Conservation (phyloP, 768 basidiomycete genomes). For the Sarcodon aspratus region DNA sequence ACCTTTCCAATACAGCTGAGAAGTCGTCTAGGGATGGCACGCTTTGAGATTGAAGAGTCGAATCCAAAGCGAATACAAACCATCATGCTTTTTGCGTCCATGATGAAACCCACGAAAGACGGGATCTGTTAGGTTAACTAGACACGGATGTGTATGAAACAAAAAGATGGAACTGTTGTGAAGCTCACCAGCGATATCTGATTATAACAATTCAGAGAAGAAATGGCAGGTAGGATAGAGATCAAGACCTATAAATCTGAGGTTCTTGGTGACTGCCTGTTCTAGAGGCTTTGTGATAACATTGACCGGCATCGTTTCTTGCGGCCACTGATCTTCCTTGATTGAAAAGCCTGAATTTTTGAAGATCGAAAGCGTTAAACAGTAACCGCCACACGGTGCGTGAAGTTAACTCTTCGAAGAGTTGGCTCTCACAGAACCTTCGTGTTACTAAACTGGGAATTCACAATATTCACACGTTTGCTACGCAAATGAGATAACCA, state of each 20-base stretch:
- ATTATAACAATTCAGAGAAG: background rate
- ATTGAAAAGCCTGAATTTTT: too few relatives aligned
- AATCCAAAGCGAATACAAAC: slow-evolving; percentile 14
- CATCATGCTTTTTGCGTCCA: slow-evolving; percentile 38
- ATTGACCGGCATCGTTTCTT: slow-evolving; percentile 15
- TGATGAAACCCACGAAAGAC: slow-evolving; percentile 42
- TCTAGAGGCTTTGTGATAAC: slow-evolving; percentile 11
- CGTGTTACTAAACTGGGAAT: too few relatives aligned
- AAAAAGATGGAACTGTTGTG: background rate
- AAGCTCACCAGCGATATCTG: slow-evolving; percentile 29
- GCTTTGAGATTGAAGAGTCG: background rate
- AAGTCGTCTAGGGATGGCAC: background rate
- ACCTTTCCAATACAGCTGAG: slow-evolving; percentile 35
- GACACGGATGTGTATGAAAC: too few relatives aligned
- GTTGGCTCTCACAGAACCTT: too few relatives aligned
- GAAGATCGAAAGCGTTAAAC: too few relatives aligned
- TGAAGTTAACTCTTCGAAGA: too few relatives aligned
- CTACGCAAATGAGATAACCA: too few relatives aligned
- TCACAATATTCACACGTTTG: too few relatives aligned
- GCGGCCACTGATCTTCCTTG: too few relatives aligned
- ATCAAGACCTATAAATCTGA: slow-evolving; percentile 23
- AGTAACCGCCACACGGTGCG: too few relatives aligned
- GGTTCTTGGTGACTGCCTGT: slow-evolving; percentile 8
- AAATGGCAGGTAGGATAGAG: background rate
- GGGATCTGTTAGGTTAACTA: slow-evolving; percentile 47